Evolutionary conservation across 1,139 yeast genomes (phyloP), one percentile per base, ranked within the genome.

Genomic region (Eremothecium coryli): DNA sequence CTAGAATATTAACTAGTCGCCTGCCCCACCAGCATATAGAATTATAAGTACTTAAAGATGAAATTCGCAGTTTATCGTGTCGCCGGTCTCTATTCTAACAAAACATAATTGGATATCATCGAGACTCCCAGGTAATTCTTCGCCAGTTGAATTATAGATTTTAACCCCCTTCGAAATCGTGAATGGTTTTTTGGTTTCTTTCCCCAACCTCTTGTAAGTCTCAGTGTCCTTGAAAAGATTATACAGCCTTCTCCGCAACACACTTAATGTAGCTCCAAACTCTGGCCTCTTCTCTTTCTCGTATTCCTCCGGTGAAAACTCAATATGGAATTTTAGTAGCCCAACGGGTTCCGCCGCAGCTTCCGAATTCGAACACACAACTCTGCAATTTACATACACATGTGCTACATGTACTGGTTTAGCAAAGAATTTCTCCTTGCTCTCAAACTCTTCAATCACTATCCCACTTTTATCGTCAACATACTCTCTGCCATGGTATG

Each of bases 391-490:
- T 2, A 76, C 70, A 43, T 74, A 73, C 1, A 79, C 65, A 54
- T 79, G 85, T 1, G 90, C 86, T 59, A 86, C 81, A 53, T 79
- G 88, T 5, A 78, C 74, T 0, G 90, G 90, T 23, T 75, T 70
- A 35, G 79, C 82, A 9, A 68, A 66, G 52, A 79, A 79, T 14
- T 75, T 71, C 38, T 77, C 82, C 45, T 73, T 70, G 6, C 78
- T 81, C 38, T 79, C 82, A 42, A 58, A 47, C 21, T 61, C 61
- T 49, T 56, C 62, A 31, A 56, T 46, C 4, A 54, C 50, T 18
- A 54, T 50, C 7, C 59, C 60, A 27, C 50, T 45, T 32, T 52
- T 51, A 23, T 51, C 53, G 37, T 56, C 59, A 8, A 44, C 26
- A 39, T 46, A 51, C 37, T 55, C 58, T 28, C 45, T 46, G 17